Base-by-base conservation (phyloP, 208 protist genomes). In the Wallacemonas sp. region DNA sequence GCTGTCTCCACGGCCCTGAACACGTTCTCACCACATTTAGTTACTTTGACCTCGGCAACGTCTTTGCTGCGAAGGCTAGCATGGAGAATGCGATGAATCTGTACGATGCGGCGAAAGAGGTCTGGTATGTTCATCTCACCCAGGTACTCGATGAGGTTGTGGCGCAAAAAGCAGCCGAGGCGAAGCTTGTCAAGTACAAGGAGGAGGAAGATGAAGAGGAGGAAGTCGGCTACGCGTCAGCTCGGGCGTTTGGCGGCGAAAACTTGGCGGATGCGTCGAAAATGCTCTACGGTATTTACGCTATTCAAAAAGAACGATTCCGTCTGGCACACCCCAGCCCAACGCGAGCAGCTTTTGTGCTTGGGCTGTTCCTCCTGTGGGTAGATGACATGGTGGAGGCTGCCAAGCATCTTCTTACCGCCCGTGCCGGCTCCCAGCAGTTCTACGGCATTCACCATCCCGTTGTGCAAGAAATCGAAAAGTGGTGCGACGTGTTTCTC, bases 1-100 rank as follows among this genome's bases (percentile, higher is more conserved):
- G 82, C 55, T 68, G 79, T 21, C 54, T 94, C n/a, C 76, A 96
- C 72, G 91, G 91, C 9, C 71, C 88, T 17, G 47, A 86, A 47
- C 74, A 91, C 67, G 68, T 94, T 2, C 74, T 94, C 22, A 96
- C 91, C 33, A 86, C 86, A 33, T 96, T 94, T 71, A 90, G 86
- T 42, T 96, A 94, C 73, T 96, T 96, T 72, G 91, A 96, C 60
- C 72, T 96, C 11, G 91, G 81, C 41, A 96, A 96, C 71, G 88
- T 96, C 19, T 94, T 96, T 59, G 86, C 86, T n/a, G 79, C 91
- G 15, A 93, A 93, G 65, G 72, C 84, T 15, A 78, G 70, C 69
- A 94, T 93, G 82, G 86, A 96, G 64, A 84, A 62, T 21, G 88
- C 91, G 0, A 96, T 96, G 91, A 76, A 86, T 4, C 59, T 93